Evolutionary conservation across 345 rosid genomes (phyloP).

Genomic region (Brassica rapa): DNA sequence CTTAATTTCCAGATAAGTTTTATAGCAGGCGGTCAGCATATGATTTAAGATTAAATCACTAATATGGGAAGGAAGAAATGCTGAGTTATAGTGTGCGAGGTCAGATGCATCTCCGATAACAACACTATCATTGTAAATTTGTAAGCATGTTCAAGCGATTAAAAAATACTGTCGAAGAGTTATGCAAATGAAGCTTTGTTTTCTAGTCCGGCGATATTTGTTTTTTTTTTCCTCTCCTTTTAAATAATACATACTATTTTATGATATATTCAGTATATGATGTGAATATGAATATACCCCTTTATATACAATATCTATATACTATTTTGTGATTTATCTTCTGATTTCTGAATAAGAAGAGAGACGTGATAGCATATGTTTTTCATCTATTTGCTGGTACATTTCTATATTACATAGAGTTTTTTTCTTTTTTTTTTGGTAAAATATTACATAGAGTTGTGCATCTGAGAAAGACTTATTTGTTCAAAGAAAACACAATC

Average conservation of each 20-base stretch:
- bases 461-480: not conserved
- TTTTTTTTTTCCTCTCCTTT: not conserved
- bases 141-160: too few relatives aligned
- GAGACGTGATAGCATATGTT: not conserved
- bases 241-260: not conserved
- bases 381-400: not conserved
- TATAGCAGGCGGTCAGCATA: not conserved
- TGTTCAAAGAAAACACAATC: not conserved
- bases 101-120: not conserved
- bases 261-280: not conserved
- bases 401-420: not conserved
- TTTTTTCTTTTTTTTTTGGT: too few relatives aligned
- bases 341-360: too few relatives aligned
- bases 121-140: not conserved
- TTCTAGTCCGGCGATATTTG: not conserved
- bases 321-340: too few relatives aligned
- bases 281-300: too few relatives aligned
- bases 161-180: not conserved
- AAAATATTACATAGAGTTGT: not conserved
- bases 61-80: not conserved
- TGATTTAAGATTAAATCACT: not conserved
- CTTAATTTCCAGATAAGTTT: not conserved
- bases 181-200: not conserved
- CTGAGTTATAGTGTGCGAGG: not conserved
- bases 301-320: too few relatives aligned